A percentile compares a stretch with the other conserved stretches of the same genome.
phyloP scores from a whole-genome alignment of 1,284 basidiomycete species.

The Leccinum colubrinum region DNA sequence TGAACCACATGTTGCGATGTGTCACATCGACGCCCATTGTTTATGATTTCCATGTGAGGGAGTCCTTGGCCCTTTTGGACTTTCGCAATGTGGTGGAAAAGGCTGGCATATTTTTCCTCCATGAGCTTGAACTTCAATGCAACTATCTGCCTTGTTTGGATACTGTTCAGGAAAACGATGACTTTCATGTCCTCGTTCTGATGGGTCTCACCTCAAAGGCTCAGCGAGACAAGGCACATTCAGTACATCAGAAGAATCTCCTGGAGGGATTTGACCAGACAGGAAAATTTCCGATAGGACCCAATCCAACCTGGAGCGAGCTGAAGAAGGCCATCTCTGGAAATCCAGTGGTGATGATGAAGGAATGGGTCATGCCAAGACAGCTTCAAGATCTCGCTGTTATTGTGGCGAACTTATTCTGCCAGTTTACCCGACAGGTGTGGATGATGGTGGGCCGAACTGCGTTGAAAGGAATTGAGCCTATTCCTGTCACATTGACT shows the following conservation, averaged over 20 bases:
- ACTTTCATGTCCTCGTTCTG: neutral
- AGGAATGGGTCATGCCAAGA: conserved; percentile 3
- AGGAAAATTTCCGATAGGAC: conserved; percentile 5
- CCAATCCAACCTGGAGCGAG: conserved; percentile 1
- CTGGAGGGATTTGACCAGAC: neutral
- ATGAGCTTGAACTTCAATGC: no score
- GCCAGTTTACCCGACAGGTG: conserved; percentile 6
- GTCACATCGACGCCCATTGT: neutral
- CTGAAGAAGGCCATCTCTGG: conserved; percentile 1
- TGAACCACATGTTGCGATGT: conserved; percentile 11
- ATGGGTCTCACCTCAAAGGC: conserved; percentile 10
- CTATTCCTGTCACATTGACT: neutral
- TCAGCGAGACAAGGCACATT: neutral
- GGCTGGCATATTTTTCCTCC: conserved; percentile 11
- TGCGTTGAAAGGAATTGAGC: conserved; percentile 4
- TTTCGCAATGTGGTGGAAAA: neutral
- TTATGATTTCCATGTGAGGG: conserved; percentile 7
- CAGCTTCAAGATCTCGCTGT: neutral
- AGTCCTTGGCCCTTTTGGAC: conserved; percentile 10
- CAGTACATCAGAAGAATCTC: fast-evolving
- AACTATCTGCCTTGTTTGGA: neutral
- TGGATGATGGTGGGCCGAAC: conserved; percentile 9
- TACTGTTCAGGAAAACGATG: neutral
- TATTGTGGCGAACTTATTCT: neutral
- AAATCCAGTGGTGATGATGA: conserved; percentile 2